These are phyloP conservation scores for Achaetomiella virescens DNA, from an alignment of 495 filamentous ascomycete species.

Conservation along the genomic window DNA sequence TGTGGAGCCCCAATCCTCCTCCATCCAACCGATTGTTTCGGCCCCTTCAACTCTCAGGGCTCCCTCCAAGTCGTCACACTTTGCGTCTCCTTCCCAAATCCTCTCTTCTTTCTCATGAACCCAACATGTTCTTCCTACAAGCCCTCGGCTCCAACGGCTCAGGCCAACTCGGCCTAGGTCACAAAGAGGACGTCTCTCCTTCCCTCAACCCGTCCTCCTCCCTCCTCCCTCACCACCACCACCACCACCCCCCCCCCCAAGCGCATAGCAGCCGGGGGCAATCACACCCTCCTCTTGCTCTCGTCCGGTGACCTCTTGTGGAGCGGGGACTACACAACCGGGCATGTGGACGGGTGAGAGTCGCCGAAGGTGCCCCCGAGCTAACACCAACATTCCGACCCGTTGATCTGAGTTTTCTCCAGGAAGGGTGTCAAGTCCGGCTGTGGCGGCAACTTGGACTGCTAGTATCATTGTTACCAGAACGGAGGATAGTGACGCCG, in stretches of 20 bases:
- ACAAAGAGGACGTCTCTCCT: constrained; percentile 66
- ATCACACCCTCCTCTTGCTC: constrained; percentile 73
- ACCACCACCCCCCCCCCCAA: constrained; percentile 14
- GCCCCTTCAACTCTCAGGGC: not conserved
- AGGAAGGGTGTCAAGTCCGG: constrained; percentile 7
- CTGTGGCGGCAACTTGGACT: constrained; percentile 70
- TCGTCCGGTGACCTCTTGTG: constrained; percentile 52
- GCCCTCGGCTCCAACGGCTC: constrained; percentile 90
- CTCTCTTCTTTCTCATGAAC: not conserved
- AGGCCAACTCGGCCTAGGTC: constrained; percentile 76
- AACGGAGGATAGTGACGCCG: not conserved
- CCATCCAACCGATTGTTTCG: not conserved
- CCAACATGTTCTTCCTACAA: constrained; percentile 49
- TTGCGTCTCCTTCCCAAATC: not conserved
- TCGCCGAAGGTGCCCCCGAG: not conserved
- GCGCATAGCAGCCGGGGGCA: constrained; percentile 67
- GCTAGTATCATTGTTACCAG: constrained; percentile 51
- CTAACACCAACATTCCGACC: constrained; percentile 15
- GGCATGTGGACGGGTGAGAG: constrained; percentile 38
- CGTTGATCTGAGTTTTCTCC: constrained; percentile 14
- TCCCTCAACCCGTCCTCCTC: constrained; percentile 52
- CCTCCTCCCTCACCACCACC: constrained; percentile 24
- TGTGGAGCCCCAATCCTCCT: not conserved
- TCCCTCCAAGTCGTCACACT: not conserved
- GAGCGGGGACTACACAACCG: constrained; percentile 54